Base-by-base conservation (phyloP, 345 rosid genomes). In the Pugionium cornutum region DNA sequence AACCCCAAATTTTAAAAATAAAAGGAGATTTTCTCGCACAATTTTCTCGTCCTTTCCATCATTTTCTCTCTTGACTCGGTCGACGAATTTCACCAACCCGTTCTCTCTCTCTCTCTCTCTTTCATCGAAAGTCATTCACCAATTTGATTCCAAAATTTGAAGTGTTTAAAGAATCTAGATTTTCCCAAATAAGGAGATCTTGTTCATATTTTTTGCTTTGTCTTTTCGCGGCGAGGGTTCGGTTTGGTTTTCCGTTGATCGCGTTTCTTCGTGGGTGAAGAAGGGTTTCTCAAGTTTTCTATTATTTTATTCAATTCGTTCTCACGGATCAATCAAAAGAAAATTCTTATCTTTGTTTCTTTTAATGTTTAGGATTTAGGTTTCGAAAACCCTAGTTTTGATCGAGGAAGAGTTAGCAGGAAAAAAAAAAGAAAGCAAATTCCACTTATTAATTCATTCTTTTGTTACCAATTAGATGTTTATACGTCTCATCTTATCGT, bases 61-160 rank as follows among this genome's bases (percentile, higher is more conserved):
- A 9, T 53, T 64, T 70, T 71, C 73, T 78, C 69, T 67, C 73
- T 71, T 72, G 79, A 60, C 82, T 72, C 74, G 77, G 73, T 66
- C 75, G 70, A 66, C 63, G 53, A 73, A 53, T 31, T 29, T 58
- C 50, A 72, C 62, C 72, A 70, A 36, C 70, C 77, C 66, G 61
- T 37, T 57, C 65, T 72, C 73, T 58, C 53, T 56, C 11, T 49
- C 30, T 46, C 37, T 50, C 8, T 39, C 18, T 50, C 40, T 41
- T 10, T 28, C 32, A 42, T 27, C n/a, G 18, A 18, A 18, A 18
- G 18, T 18, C 18, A 18, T 18, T 18, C 18, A 18, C 18, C 18
- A 18, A 18, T 18, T 18, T 18, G 18, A 18, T 18, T 18, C 18
- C 18, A 18, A 18, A 18, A 18, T 18, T 18, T 18, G 25, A 59